Conservation (phyloP, 2,329 filamentous ascomycete genomes). For the Ascochyta rabiei region DNA sequence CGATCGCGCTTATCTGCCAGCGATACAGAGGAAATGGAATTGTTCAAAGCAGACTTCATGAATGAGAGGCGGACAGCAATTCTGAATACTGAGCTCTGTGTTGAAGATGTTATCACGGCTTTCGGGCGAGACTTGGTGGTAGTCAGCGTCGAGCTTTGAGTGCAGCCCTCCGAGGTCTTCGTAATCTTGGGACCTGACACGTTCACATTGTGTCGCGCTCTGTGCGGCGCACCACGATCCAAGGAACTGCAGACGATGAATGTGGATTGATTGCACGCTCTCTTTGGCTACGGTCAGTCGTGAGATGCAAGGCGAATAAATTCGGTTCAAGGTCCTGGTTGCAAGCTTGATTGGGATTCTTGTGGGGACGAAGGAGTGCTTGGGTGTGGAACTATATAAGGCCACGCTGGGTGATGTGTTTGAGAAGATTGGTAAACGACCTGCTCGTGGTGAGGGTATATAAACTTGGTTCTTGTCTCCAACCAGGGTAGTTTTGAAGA, state of each 20-base stretch:
- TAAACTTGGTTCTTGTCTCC: no score
- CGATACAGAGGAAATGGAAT: slow-evolving; percentile 59
- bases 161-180: slow-evolving; percentile 80
- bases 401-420: slow-evolving; percentile 84
- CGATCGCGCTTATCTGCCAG: slow-evolving; percentile 47
- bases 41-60: slow-evolving; percentile 61
- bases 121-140: slow-evolving; percentile 71
- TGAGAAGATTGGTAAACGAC: slow-evolving; percentile 69
- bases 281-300: slow-evolving; percentile 59
- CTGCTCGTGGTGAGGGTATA: no score
- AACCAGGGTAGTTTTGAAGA: no score
- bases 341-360: slow-evolving; percentile 70
- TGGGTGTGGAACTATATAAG: slow-evolving; percentile 82
- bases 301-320: slow-evolving; percentile 73
- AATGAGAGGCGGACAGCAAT: slow-evolving; percentile 65
- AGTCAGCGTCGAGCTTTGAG: slow-evolving; percentile 81
- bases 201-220: slow-evolving; percentile 77
- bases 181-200: slow-evolving; percentile 86
- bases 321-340: slow-evolving; percentile 74
- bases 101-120: slow-evolving; percentile 76
- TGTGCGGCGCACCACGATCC: slow-evolving; percentile 72
- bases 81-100: slow-evolving; percentile 74
- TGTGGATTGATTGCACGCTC: slow-evolving; percentile 68
- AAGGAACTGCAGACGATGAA: slow-evolving; percentile 69
- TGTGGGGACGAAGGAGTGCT: slow-evolving; percentile 68